These are phyloP conservation scores for Emmonsiellopsis sp. DNA, from an alignment of 2,329 filamentous ascomycete species.

Conservation along the genomic window DNA sequence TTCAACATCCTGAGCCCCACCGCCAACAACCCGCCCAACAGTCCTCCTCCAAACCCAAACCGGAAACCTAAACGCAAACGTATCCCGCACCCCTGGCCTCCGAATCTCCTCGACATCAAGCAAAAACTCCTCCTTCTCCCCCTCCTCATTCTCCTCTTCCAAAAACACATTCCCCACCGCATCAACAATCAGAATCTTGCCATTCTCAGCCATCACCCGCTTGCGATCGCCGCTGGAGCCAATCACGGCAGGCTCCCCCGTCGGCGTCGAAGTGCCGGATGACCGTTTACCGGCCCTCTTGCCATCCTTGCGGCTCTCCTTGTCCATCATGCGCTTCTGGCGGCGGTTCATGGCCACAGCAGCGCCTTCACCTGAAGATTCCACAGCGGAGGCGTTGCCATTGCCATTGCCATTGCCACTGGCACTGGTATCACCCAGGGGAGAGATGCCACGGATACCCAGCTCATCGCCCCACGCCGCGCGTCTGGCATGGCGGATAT, in stretches of 20 bases:
- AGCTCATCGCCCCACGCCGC: conserved; percentile 83
- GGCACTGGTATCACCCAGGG: conserved; percentile 40
- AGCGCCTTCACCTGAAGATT: conserved; percentile 39
- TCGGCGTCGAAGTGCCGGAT: conserved; percentile 43
- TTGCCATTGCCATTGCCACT: conserved; percentile 16
- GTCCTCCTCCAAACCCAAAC: conserved; percentile 55
- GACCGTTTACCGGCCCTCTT: conserved; percentile 35
- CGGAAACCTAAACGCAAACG: conserved; percentile 70
- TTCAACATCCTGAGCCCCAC: conserved; percentile 4
- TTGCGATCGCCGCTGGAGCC: conserved; percentile 70
- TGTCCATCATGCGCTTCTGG: conserved; percentile 81
- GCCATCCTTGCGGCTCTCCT: conserved; percentile 60
- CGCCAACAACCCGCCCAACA: conserved; percentile 20
- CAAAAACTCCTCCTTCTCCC: conserved; percentile 70
- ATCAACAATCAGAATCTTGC: conserved; percentile 89
- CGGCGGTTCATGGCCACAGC: conserved; percentile 65
- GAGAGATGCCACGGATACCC: conserved; percentile 57
- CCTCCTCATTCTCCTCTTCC: conserved; percentile 85
- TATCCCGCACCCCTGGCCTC: conserved; percentile 68
- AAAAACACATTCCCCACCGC: conserved; percentile 85
- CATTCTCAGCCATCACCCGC: conserved; percentile 85
- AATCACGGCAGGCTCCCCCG: conserved; percentile 42
- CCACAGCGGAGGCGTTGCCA: conserved; percentile 30
- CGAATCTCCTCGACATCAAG: conserved; percentile 82
- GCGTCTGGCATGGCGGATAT: conserved; percentile 79